Base-by-base conservation (phyloP, 1,284 basidiomycete genomes). In the Phenoliferia sp. region DNA sequence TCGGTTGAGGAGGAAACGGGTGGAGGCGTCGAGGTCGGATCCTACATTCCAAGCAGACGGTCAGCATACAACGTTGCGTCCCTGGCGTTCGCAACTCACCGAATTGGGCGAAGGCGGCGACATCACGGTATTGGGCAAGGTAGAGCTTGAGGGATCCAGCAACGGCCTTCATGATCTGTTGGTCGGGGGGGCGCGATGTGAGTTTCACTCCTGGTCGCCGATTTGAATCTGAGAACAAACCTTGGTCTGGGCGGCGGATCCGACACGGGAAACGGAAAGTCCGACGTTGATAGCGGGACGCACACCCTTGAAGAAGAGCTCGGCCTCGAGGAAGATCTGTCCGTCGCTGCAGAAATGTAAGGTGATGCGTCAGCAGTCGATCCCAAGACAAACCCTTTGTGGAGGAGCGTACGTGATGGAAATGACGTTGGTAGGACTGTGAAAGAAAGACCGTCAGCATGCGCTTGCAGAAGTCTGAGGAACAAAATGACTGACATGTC, bases 61-160 rank as follows among this genome's bases (percentile, higher is more conserved):
- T n/a, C n/a, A n/a, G n/a, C n/a, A n/a, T n/a, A n/a, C n/a, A n/a
- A n/a, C n/a, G n/a, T n/a, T n/a, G n/a, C n/a, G n/a, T n/a, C n/a
- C n/a, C n/a, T n/a, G n/a, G n/a, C n/a, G n/a, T n/a, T n/a, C n/a
- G n/a, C n/a, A n/a, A n/a, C n/a, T n/a, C n/a, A n/a, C n/a, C 95
- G 86, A 99, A 99, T 81, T 98, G 95, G 70, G 95, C 95, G 80
- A 96, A 95, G 74, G 95, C 95, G 76, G 95, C 95, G 75, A 99
- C 94, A 86, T 99, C 95, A 90, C 95, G 94, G 86, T 98, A 99
- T 82, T 99, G 95, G 63, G 95, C 95, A 75, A 99, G 92, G 88
- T 98, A 98, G 64, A 99, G 88, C 86, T 99, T 99, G 78, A 98
- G 88, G 74, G 94, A 98, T 87, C 95, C 95, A 77, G 95, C 94